A percentile compares a stretch with the other conserved stretches of the same genome.
Evolutionary conservation across 768 basidiomycete genomes (phyloP).

Genomic region (Naganishia kalamii): DNA sequence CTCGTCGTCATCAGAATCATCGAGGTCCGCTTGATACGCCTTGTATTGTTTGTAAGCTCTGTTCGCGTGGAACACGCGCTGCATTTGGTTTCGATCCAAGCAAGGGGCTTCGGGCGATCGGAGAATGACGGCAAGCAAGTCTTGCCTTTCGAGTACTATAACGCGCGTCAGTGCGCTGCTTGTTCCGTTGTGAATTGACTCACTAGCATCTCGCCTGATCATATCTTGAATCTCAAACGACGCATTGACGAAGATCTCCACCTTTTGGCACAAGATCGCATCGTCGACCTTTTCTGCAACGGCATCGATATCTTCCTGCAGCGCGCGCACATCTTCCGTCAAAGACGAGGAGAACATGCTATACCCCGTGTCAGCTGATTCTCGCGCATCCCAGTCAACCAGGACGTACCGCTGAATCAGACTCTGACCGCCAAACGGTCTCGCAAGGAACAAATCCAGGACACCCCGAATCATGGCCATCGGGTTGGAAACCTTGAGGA

Average conservation of each 20-base stretch:
- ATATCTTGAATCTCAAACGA: constrained; percentile 79
- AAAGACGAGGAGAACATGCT: constrained; percentile 95
- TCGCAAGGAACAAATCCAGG: constrained; percentile 89
- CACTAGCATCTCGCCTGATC: constrained; percentile 73
- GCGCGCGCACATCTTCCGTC: constrained; percentile 74
- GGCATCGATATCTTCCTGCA: constrained; percentile 79
- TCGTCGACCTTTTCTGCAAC: constrained; percentile 87
- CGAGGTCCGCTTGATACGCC: constrained; percentile 55
- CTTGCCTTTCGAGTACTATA: constrained; percentile 61
- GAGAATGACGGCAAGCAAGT: constrained; percentile 71
- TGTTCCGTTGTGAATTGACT: no score
- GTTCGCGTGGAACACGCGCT: constrained; percentile 69
- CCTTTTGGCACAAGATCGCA: constrained; percentile 76
- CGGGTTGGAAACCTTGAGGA: constrained; percentile 87
- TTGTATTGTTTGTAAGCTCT: constrained; percentile 73
- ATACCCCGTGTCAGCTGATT: not conserved
- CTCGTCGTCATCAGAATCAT: constrained; percentile 83
- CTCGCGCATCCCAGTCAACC: not conserved
- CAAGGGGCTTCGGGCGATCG: constrained; percentile 69
- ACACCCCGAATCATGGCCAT: constrained; percentile 91
- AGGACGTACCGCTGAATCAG: constrained; percentile 70
- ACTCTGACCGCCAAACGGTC: constrained; percentile 90
- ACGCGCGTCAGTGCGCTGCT: no score
- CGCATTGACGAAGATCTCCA: constrained; percentile 77
- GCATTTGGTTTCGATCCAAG: constrained; percentile 69